Evolutionary conservation across 2,329 filamentous ascomycete species (phyloP), one percentile per base, ranked within the genome.

Genomic region (Ophiostoma himal-ulmi): DNA sequence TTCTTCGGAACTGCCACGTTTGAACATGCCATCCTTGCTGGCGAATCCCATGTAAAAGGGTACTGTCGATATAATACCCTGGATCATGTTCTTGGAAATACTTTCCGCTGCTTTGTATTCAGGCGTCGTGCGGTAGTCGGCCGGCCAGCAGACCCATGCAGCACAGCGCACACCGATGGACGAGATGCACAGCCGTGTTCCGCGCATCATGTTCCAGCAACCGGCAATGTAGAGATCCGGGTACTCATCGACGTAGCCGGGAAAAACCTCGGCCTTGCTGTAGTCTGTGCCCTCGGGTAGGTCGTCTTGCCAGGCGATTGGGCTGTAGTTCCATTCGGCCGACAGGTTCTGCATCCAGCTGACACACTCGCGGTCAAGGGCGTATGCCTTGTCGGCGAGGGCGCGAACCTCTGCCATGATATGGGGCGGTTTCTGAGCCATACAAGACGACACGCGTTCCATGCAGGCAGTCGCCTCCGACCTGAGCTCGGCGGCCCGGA

Each of bases 111-210:
- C 82, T 13, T 85, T 85, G 73, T 89, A 89, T 76, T 89, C 85
- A 22, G 85, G 83, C 6, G 86, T 89, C 1, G 86, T 88, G 60
- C 86, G 81, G 75, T 88, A 89, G 76, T 89, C 87, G 10, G 86
- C 82, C 0, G 87, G 87, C 10, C 83, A 80, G 76, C 85, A 86
- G 34, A 86, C 80, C 86, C 86, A 89, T 1, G 87, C 87, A 7
- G 84, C 83, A 74, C 86, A 88, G 7, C 87, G 84, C 14, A 89
- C 83, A 52, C 85, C 82, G 20, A 86, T 78, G 20, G 85, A 83
- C 3, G 83, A 82, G 34, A 89, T 79, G 69, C 86, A 82, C 37
- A 89, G 80, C 2, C 87, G 81, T 7, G 83, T 81, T 20, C 84
- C 81, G 20, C 86, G 80, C 71, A 82, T 79, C 78, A 85, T 79